Evolutionary conservation across 495 filamentous ascomycete genomes (phyloP).

Genomic region (Penicillium silybi): DNA sequence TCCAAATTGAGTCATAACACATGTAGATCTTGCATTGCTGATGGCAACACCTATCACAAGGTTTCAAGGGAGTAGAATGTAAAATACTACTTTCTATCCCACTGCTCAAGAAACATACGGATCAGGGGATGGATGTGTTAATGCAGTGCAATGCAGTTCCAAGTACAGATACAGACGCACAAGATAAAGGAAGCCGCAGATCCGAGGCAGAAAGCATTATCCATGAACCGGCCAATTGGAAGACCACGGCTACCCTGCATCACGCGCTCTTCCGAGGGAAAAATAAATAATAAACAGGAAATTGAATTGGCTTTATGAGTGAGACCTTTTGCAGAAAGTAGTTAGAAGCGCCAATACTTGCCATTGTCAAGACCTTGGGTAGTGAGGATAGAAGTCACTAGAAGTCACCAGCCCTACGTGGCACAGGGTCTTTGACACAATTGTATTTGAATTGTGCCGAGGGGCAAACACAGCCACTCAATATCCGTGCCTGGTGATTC

Average conservation of each 20-base stretch:
- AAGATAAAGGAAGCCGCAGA: not conserved
- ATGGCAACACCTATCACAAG: not conserved
- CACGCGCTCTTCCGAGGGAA: not conserved
- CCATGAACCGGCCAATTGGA: conserved; percentile 5
- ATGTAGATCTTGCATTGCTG: not conserved
- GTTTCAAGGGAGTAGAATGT: too few relatives aligned
- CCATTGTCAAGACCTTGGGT: not conserved
- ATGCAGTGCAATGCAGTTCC: too few relatives aligned
- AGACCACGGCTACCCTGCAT: not conserved
- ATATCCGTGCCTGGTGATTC: too few relatives aligned
- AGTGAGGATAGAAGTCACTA: not conserved
- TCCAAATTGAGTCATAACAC: not conserved
- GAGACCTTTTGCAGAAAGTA: not conserved
- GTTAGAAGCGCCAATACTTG: not conserved
- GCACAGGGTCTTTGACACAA: not conserved
- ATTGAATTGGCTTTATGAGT: not conserved
- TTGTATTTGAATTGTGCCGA: not conserved
- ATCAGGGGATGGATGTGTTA: too few relatives aligned
- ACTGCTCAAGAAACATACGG: too few relatives aligned
- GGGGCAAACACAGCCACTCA: too few relatives aligned
- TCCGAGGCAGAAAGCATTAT: not conserved
- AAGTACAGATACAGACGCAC: too few relatives aligned
- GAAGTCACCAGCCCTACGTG: not conserved
- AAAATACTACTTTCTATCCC: too few relatives aligned
- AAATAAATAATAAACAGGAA: not conserved